Conservation (phyloP, 1,284 basidiomycete genomes). For the Ustilago xerochloae region DNA sequence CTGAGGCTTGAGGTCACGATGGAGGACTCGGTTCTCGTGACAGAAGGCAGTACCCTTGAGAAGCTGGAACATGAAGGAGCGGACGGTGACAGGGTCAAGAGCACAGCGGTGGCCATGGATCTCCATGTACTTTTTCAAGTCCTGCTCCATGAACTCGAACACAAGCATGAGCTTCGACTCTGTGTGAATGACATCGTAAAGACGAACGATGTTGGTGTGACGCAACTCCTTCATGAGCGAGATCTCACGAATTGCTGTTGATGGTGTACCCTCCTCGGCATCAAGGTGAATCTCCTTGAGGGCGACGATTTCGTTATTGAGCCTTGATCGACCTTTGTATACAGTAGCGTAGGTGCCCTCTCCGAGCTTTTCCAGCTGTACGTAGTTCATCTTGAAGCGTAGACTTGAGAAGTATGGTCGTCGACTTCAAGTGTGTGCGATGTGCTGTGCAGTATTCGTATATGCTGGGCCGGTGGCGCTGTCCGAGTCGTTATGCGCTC, state of each 20-base stretch:
- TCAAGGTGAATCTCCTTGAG: conserved; percentile 95
- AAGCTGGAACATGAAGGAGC: conserved; percentile 96
- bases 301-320: conserved; percentile 66
- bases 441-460: too few species aligned
- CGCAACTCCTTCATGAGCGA: conserved; percentile 96
- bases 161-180: conserved; percentile 97
- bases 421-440: too few species aligned
- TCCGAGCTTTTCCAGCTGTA: conserved; percentile 67
- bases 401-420: neutral
- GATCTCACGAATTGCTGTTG: conserved; percentile 93
- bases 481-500: too few species aligned
- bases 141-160: conserved; percentile 98
- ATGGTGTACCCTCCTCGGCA: conserved; percentile 93
- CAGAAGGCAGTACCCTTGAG: conserved; percentile 98
- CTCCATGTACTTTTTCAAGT: conserved; percentile 99
- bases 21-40: conserved; percentile 97
- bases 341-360: conserved; percentile 68
- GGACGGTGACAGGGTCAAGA: conserved; percentile 89
- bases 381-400: conserved; percentile 64
- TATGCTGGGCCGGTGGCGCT: too few species aligned
- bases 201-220: conserved; percentile 92
- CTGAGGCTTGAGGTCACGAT: conserved; percentile 97
- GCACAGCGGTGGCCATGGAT: conserved; percentile 95
- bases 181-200: conserved; percentile 96
- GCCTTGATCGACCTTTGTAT: conserved; percentile 67